Evolutionary conservation across 768 basidiomycete genomes (phyloP).

Genomic region (Mycena floridula): DNA sequence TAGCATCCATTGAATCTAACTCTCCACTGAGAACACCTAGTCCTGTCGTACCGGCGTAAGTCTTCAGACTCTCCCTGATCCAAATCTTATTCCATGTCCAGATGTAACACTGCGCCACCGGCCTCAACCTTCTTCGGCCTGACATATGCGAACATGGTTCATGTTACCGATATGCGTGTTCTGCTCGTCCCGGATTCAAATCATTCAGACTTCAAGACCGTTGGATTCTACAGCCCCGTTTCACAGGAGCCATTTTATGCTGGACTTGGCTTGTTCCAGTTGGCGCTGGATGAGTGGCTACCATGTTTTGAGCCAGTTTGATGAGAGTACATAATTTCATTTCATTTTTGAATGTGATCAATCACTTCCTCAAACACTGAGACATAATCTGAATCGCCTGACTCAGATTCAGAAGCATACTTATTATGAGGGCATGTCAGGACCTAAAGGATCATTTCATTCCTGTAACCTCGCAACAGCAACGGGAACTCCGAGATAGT

Average conservation of each 20-base stretch:
- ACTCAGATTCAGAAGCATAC: no score
- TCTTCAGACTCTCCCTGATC: background rate
- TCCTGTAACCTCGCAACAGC: no score
- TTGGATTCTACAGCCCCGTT: slow-evolving; percentile 45
- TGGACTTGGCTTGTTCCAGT: slow-evolving; percentile 38
- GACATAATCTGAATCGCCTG: no score
- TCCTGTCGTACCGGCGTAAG: slow-evolving; percentile 31
- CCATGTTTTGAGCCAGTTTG: slow-evolving; percentile 29
- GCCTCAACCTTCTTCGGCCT: slow-evolving; percentile 37
- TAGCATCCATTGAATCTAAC: slow-evolving; percentile 42
- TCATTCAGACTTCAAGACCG: slow-evolving; percentile 40
- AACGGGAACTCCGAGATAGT: no score
- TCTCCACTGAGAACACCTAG: slow-evolving; percentile 36
- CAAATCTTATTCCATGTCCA: slow-evolving; percentile 7
- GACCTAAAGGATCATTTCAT: no score
- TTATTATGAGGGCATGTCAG: no score
- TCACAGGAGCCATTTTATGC: slow-evolving; percentile 40
- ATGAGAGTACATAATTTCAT: slow-evolving; percentile 3
- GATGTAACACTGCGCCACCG: slow-evolving; percentile 31
- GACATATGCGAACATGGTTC: slow-evolving; percentile 41
- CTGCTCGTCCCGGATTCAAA: slow-evolving; percentile 40
- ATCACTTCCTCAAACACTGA: no score
- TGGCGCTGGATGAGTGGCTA: slow-evolving; percentile 43
- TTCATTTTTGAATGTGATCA: background rate
- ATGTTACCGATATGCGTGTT: slow-evolving; percentile 43